These are phyloP conservation scores for Penicillium diatomitis DNA, from an alignment of 495 filamentous ascomycete genomes.

Conservation along the genomic window DNA sequence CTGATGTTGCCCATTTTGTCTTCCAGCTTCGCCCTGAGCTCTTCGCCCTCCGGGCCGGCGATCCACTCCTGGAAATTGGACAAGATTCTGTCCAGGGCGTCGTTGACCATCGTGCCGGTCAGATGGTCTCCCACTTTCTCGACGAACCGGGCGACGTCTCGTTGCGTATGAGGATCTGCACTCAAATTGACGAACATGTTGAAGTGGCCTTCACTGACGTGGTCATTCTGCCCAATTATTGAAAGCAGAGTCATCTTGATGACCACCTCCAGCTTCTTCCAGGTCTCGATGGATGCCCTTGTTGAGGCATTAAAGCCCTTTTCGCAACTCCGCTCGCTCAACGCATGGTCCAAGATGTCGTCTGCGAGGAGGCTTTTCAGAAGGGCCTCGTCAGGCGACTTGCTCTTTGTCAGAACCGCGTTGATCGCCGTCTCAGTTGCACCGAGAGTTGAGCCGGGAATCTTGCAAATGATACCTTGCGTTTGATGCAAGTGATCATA, in stretches of 20 bases:
- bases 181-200: not conserved
- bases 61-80: no score
- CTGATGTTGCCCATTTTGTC: not conserved
- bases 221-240: not conserved
- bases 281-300: no score
- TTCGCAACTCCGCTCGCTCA: constrained; percentile 1
- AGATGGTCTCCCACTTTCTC: not conserved
- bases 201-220: not conserved
- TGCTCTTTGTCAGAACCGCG: constrained; percentile 31
- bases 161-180: not conserved
- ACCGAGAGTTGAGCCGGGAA: constrained; percentile 15
- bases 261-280: not conserved
- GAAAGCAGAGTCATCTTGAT: not conserved
- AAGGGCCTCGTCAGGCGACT: constrained; percentile 35
- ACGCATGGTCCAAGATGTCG: constrained; percentile 6
- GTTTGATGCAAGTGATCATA: constrained; percentile 31
- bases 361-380: constrained; percentile 37
- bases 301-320: not conserved
- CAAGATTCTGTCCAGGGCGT: not conserved
- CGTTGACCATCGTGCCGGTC: not conserved
- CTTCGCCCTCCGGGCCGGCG: not conserved
- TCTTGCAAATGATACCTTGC: constrained; percentile 31
- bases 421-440: constrained; percentile 24
- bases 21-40: not conserved
- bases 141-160: not conserved